Base-by-base conservation (phyloP, 176 grass and related monocot genomes). In the Themeda triandra region DNA sequence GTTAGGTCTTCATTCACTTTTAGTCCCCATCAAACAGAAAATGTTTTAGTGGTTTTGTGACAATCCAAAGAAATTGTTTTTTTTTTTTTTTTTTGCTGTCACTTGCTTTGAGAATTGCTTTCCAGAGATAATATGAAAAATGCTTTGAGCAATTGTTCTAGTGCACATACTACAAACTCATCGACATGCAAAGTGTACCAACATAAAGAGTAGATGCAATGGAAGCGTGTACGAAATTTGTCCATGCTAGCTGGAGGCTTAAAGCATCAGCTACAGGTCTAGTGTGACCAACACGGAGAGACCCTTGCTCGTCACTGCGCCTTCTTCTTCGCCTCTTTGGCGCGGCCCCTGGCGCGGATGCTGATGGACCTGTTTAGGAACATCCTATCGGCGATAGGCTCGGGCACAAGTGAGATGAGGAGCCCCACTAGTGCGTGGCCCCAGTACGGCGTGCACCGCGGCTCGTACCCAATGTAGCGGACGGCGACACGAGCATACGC, bases 361-460 rank as follows among this genome's bases (percentile, higher is more conserved):
- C 27, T 56, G 48, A 88, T 33, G 85, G 31, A 59, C 63, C 80
- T 86, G 71, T 19, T 6, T 10, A 97, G 85, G 36, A 91, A 45
- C 51, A 84, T 59, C 44, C 69, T 42, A 63, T 94, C 92, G 36
- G 72, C 82, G 32, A 92, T 13, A 33, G 35, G 77, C 77, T 92
- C 83, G 0, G 94, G 94, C 11, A 94, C 3, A 10, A 80, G 10
- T 5, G 89, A 94, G 80, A 86, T 37, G 27, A 94, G 15, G 45
- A 88, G 66, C 94, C 94, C 88, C 56, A 88, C 2, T 30, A 97
- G 7, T 10, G 83, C 74, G 85, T 97, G 94, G 42, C 86, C 35
- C 94, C 94, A 97, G 83, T 94, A 90, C 7, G 92, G 92, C 29
- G 90, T 82, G 85, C 94, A 97, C 83, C 73, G 88, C 2, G 92